A percentile compares a stretch with the other conserved stretches of the same genome.
phyloP scores from a whole-genome alignment of 1,284 basidiomycete species.

The Neolentinus lepideus region DNA sequence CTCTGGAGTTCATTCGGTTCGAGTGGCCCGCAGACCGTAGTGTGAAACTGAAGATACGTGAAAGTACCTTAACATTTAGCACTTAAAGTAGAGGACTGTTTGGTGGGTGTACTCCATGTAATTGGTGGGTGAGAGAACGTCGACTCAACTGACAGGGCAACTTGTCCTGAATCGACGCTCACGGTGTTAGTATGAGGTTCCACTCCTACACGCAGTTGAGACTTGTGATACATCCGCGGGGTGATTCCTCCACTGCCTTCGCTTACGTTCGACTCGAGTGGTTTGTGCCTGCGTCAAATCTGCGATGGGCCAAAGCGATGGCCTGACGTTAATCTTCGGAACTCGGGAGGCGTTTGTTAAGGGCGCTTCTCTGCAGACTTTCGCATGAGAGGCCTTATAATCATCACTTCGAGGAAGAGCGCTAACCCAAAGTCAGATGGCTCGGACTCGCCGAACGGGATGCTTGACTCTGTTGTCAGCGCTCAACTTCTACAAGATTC shows the following conservation, averaged over 20 bases:
- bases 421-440: too few species aligned
- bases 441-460: too few species aligned
- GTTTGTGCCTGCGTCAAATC: not conserved
- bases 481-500: conserved; percentile 63
- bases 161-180: too few species aligned
- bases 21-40: conserved; percentile 81
- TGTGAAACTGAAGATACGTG: conserved; percentile 75
- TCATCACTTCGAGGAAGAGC: too few species aligned
- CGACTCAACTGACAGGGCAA: not conserved
- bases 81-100: conserved; percentile 31
- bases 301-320: not conserved
- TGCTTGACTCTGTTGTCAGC: not conserved
- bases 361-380: too few species aligned
- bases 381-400: too few species aligned
- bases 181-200: too few species aligned
- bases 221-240: too few species aligned
- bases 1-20: conserved; percentile 69
- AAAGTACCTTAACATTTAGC: conserved; percentile 78
- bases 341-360: not conserved
- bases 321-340: not conserved
- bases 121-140: not conserved
- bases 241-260: too few species aligned
- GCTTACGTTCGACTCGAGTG: too few species aligned
- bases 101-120: not conserved
- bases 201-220: too few species aligned